Conservation (phyloP, 1,139 yeast species). For the Saccharomyces uvarum region DNA sequence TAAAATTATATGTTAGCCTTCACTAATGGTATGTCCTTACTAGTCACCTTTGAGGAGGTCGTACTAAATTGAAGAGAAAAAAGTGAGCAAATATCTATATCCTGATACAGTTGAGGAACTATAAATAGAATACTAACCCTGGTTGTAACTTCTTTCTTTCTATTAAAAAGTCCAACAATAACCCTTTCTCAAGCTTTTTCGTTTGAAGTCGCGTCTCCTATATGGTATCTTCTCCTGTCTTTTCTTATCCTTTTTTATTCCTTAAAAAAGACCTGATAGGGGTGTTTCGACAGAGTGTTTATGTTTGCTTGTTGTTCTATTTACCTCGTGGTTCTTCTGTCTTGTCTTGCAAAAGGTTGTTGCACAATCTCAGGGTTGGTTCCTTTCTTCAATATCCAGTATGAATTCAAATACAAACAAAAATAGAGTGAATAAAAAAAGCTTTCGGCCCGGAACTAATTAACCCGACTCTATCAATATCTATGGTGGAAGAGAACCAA, state of each 20-base stretch:
- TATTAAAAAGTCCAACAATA: not conserved
- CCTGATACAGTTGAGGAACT: not conserved
- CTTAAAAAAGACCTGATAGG: not conserved
- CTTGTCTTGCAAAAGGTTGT: not conserved
- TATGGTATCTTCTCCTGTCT: not conserved
- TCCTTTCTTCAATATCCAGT: not conserved
- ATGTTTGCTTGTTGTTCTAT: conserved; percentile 1
- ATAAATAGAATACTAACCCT: not conserved
- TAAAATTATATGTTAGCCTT: not conserved
- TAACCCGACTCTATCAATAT: not conserved
- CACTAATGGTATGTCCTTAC: not conserved
- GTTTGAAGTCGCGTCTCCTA: not conserved
- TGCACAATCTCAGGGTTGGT: not conserved
- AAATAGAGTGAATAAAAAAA: not conserved
- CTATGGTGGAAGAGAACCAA: not conserved
- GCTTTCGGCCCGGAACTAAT: not conserved
- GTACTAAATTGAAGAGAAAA: not conserved
- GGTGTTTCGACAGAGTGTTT: not conserved
- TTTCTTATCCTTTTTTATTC: not conserved
- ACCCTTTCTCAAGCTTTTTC: not conserved
- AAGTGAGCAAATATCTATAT: not conserved
- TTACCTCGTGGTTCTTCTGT: not conserved
- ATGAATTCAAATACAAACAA: not conserved
- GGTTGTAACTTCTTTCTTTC: not conserved
- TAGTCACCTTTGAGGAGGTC: not conserved